Evolutionary conservation across 345 rosid genomes (phyloP), one percentile per base, ranked within the genome.

Genomic region (Tarenaya hassleriana): DNA sequence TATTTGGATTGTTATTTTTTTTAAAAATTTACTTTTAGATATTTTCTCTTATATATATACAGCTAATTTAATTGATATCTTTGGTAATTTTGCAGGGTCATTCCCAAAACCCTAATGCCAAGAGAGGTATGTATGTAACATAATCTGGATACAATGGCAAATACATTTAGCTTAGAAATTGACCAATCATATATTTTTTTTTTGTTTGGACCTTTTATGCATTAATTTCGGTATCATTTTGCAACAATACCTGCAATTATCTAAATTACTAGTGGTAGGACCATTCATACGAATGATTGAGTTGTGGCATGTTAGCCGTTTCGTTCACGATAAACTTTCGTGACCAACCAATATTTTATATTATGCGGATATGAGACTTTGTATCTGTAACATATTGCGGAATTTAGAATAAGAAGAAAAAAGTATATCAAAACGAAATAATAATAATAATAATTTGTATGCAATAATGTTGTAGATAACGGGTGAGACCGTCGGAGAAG

Each of bases 401-500:
- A n/a, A n/a, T n/a, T n/a, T n/a, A n/a, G n/a, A n/a, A n/a, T n/a
- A n/a, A n/a, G n/a, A n/a, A n/a, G n/a, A n/a, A n/a, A n/a, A n/a
- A n/a, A n/a, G n/a, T n/a, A n/a, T n/a, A n/a, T n/a, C n/a, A n/a
- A n/a, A n/a, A n/a, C n/a, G n/a, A n/a, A n/a, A n/a, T n/a, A n/a
- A n/a, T n/a, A n/a, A n/a, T n/a, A n/a, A n/a, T n/a, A n/a, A n/a
- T n/a, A n/a, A n/a, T n/a, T n/a, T 38, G 47, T 58, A 45, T 51
- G 17, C 5, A 20, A 35, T 42, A 19, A 12, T 45, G 38, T 43
- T 62, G 44, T 69, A 91, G 98, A 64, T 91, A 63, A 82, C 88
- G 1, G 96, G 96, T 29, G 79, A 84, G 52, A 55, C 87, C 5
- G 85, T 86, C 29, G 98, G 98, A 32, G 98, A 87, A 70, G 85